Base-by-base conservation (phyloP, 176 grass and related monocot species). In the Ensete glaucum region DNA sequence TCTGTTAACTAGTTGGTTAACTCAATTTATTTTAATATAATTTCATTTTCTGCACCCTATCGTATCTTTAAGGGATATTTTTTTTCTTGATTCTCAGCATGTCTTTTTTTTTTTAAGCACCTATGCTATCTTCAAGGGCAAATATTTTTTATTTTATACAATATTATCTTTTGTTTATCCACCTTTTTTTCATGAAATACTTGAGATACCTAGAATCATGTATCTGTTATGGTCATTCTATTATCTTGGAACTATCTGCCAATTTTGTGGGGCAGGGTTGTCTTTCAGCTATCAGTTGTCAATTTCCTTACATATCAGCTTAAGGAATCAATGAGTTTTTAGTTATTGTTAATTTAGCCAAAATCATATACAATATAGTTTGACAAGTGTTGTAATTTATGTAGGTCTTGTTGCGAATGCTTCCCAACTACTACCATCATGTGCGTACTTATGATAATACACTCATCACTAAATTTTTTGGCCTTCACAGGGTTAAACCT, bases 391-490 rank as follows among this genome's bases (percentile, higher is more conserved):
- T 70, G 62, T 17, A 83, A 51, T 77, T 83, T 82, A 51, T 87
- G 85, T 82, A 97, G 94, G 94, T 97, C 54, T 88, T 97, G 50
- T 85, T 97, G 81, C 90, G 80, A 75, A 97, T 97, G 94, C 90
- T 97, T 87, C 94, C 94, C 69, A 89, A 93, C 29, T 97, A 97
- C 79, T 89, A 91, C 77, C 78, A 93, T 81, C 94, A 97, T 91
- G 90, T 97, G 69, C 88, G 54, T 83, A 89, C 90, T 53, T 93
- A 97, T 82, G 94, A 97, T 73, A 97, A 97, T 76, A 97, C 94
- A 62, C 94, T 97, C 84, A 97, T 97, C 85, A 97, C 94, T 68
- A 97, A 97, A 71, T 97, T 97, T 85, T 97, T 97, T 85, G 94
- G 94, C 67, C 94, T 97, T 56, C 94, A 97, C 77, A 88, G 94